Conservation (phyloP, 2,329 filamentous ascomycete species). For the Mycosphaerella arachidis region DNA sequence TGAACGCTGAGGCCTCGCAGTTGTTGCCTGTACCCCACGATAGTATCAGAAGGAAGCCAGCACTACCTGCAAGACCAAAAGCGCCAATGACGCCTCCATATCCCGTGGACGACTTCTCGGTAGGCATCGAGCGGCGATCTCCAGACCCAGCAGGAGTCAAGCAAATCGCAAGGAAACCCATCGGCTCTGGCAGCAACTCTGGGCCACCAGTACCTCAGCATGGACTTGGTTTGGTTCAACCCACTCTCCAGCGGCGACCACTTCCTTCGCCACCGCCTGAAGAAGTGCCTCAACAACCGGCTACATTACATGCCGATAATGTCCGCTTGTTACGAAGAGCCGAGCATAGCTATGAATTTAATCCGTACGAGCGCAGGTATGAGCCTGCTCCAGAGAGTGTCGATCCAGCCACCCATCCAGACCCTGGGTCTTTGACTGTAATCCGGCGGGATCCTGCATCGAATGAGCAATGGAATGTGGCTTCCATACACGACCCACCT, state of each 20-base stretch:
- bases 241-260: slow-evolving; percentile 20
- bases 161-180: slow-evolving; percentile 25
- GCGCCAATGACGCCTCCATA: slow-evolving; percentile 20
- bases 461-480: slow-evolving; percentile 50
- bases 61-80: slow-evolving; percentile 15
- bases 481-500: slow-evolving; percentile 45
- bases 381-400: slow-evolving; percentile 7
- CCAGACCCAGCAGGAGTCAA: slow-evolving; percentile 11
- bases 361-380: slow-evolving; percentile 23
- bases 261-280: slow-evolving; percentile 26
- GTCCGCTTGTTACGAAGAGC: slow-evolving; percentile 20
- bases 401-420: slow-evolving; percentile 7
- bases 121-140: neutral
- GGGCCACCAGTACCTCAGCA: slow-evolving; percentile 1
- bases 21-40: slow-evolving; percentile 15
- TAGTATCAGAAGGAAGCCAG: slow-evolving; percentile 16
- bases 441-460: slow-evolving; percentile 49
- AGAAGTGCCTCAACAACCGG: slow-evolving; percentile 11
- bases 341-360: slow-evolving; percentile 21
- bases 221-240: slow-evolving; percentile 11
- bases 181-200: slow-evolving; percentile 6
- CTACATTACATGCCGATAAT: slow-evolving; percentile 23
- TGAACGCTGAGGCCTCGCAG: slow-evolving; percentile 21
- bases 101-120: slow-evolving; percentile 14
- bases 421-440: slow-evolving; percentile 39